Evolutionary conservation across 495 filamentous ascomycete genomes (phyloP).

Genomic region (Lasiosphaeria miniovina): DNA sequence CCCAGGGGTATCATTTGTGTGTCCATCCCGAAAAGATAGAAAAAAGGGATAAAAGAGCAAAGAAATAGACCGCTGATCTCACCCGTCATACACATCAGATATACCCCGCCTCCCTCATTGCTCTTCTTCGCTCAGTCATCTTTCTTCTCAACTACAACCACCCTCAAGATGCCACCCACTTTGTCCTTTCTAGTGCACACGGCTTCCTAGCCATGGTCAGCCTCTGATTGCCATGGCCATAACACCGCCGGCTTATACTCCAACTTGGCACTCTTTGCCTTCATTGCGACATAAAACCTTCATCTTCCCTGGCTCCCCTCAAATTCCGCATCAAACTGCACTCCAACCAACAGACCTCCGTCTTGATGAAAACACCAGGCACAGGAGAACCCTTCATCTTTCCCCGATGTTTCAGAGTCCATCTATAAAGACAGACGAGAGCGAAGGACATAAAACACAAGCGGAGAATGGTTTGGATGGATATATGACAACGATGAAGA

Average conservation of each 20-base stretch:
- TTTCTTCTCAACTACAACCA: background rate
- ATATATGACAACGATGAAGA: background rate
- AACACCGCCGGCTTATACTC: no score
- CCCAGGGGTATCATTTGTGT: slow-evolving; percentile 23
- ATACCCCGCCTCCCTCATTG: background rate
- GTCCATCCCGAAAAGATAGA: slow-evolving; percentile 8
- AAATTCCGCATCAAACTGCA: no score
- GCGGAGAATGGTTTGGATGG: background rate
- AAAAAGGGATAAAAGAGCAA: background rate
- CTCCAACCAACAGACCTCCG: no score
- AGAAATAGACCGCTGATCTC: background rate
- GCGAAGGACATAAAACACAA: background rate
- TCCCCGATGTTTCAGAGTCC: no score
- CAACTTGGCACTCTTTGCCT: no score
- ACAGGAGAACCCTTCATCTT: no score
- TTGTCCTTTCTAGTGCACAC: background rate
- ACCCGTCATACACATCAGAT: slow-evolving; percentile 9
- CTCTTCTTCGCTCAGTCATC: background rate
- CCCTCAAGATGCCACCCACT: background rate
- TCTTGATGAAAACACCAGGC: no score
- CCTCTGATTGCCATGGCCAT: no score
- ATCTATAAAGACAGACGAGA: background rate
- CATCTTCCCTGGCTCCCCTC: no score
- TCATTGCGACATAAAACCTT: no score
- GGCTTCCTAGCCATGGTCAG: no score